These are phyloP conservation scores for Scedosporium dehoogii DNA, from an alignment of 2,329 filamentous ascomycete species.

Conservation along the genomic window DNA sequence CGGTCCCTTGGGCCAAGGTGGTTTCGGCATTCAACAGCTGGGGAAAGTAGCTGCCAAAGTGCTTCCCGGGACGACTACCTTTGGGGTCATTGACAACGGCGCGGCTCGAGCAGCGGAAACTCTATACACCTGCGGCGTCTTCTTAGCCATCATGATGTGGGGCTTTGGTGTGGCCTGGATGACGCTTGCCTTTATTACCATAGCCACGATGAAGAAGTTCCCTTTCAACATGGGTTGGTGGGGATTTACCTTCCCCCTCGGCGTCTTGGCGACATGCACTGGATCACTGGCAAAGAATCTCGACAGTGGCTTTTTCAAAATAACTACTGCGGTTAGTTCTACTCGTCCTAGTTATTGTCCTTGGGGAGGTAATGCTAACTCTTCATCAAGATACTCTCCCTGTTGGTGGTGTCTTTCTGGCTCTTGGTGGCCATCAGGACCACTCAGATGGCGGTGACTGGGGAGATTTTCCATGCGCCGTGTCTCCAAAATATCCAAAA, in stretches of 20 bases:
- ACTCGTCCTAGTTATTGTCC: neutral
- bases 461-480: conserved; percentile 34
- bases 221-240: conserved; percentile 39
- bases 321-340: conserved; percentile 23
- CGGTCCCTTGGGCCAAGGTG: conserved; percentile 57
- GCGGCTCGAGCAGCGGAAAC: conserved; percentile 32
- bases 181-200: conserved; percentile 30
- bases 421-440: conserved; percentile 29
- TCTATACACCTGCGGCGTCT: conserved; percentile 47
- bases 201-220: conserved; percentile 27
- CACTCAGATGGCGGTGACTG: conserved; percentile 23
- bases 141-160: conserved; percentile 32
- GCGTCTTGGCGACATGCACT: conserved; percentile 33
- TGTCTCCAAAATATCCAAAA: conserved; percentile 22
- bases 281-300: conserved; percentile 28
- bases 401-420: conserved; percentile 32
- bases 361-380: neutral
- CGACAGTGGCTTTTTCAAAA: conserved; percentile 31
- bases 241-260: conserved; percentile 36
- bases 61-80: conserved; percentile 28
- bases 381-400: conserved; percentile 23
- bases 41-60: conserved; percentile 35
- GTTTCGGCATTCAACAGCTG: conserved; percentile 44
- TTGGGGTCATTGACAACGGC: conserved; percentile 25
- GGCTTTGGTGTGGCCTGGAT: conserved; percentile 34